phyloP scores from a whole-genome alignment of 352 stramenopile species.

The Pythium sp. region DNA sequence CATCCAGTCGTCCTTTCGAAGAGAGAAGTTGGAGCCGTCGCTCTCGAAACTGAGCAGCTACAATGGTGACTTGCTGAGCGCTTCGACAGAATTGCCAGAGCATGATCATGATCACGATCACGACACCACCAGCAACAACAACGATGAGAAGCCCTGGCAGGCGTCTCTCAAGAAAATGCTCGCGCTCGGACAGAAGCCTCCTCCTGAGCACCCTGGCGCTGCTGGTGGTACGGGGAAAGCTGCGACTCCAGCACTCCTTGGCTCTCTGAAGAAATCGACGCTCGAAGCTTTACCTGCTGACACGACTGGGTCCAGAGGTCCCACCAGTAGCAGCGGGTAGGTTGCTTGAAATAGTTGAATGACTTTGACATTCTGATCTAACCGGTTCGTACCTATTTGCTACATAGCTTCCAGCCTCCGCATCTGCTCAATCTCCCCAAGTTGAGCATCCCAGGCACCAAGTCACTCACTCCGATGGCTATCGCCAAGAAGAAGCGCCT shows the following conservation, averaged over 20 bases:
- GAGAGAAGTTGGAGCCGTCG: not conserved
- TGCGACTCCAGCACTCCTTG: not conserved
- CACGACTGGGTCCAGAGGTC: not conserved
- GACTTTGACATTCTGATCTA: not conserved
- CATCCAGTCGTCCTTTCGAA: not conserved
- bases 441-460: slow-evolving; percentile 49
- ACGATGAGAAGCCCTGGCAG: slow-evolving; percentile 43
- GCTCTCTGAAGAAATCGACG: not conserved
- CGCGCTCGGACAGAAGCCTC: slow-evolving; percentile 30
- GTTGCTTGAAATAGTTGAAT: not conserved
- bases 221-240: not conserved
- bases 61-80: not conserved
- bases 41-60: not conserved
- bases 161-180: slow-evolving; percentile 57
- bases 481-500: slow-evolving; percentile 12
- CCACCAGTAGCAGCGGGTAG: not conserved
- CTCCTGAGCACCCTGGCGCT: not conserved
- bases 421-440: slow-evolving; percentile 50
- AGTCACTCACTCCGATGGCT: slow-evolving; percentile 20
- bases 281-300: slow-evolving; percentile 9
- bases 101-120: not conserved
- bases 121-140: not conserved
- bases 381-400: not conserved
- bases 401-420: slow-evolving; percentile 2
- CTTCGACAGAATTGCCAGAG: not conserved